These are phyloP conservation scores for Naganishia randhawae DNA, from an alignment of 768 basidiomycete genomes.

Conservation along the genomic window DNA sequence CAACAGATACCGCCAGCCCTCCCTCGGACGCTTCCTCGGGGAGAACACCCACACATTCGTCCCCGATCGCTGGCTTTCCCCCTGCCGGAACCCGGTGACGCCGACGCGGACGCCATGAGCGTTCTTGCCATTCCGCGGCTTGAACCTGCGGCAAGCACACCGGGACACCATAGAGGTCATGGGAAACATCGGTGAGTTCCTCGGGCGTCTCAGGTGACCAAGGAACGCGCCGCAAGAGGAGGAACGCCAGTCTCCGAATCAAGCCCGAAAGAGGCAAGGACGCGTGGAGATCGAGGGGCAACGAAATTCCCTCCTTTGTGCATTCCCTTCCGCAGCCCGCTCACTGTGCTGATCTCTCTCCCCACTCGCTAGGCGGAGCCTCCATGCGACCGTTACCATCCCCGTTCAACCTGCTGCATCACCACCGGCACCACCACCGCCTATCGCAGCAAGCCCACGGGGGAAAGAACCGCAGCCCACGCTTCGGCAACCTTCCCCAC, in stretches of 20 bases:
- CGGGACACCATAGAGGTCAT: background rate
- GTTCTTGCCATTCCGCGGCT: background rate
- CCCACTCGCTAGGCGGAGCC: background rate
- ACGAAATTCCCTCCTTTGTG: no score
- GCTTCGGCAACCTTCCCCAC: background rate
- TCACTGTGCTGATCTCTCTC: no score
- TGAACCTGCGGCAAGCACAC: background rate
- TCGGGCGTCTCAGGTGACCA: background rate
- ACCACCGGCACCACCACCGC: background rate
- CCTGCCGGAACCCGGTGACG: background rate
- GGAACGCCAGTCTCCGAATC: no score
- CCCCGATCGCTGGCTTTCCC: background rate
- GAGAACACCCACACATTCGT: no score
- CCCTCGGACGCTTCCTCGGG: no score
- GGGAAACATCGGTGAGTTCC: slow-evolving; percentile 17
- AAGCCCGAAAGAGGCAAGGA: no score
- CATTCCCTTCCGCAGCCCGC: no score
- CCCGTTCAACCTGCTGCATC: background rate
- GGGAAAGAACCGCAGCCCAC: background rate
- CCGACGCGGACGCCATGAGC: background rate
- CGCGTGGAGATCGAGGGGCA: no score
- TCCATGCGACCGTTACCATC: slow-evolving; percentile 19
- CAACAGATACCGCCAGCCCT: no score
- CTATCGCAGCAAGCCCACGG: background rate
- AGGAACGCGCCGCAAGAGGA: background rate